A percentile compares a stretch with the other conserved stretches of the same genome.
Evolutionary conservation across 805 yeast species (phyloP).

Genomic region (Yamadazyma phyllophila): DNA sequence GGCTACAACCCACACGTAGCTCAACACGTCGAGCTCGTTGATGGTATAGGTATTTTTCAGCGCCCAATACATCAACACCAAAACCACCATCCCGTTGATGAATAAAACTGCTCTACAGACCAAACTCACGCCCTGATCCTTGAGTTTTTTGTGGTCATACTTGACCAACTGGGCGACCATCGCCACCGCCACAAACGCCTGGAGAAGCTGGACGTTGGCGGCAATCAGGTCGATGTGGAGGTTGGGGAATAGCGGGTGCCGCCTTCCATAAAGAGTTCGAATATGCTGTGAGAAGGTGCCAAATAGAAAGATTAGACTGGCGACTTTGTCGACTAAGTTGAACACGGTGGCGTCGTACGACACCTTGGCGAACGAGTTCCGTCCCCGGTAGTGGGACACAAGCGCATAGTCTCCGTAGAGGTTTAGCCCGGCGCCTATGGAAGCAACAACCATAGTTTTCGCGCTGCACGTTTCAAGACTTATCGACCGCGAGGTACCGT

Average conservation of each 20-base stretch:
- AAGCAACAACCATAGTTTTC: background rate
- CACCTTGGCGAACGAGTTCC: constrained; percentile 34
- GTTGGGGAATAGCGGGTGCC: constrained; percentile 10
- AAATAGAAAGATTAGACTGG: background rate
- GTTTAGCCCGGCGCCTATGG: constrained; percentile 4
- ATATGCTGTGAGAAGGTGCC: background rate
- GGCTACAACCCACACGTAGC: constrained; percentile 38
- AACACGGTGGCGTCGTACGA: constrained; percentile 32
- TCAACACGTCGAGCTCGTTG: constrained; percentile 38
- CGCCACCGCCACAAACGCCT: constrained; percentile 4
- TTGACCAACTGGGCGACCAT: constrained; percentile 3
- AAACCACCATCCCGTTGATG: background rate
- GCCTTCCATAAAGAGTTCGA: constrained; percentile 1
- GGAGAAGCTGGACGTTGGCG: background rate
- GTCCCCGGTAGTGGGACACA: constrained; percentile 18
- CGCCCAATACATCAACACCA: constrained; percentile 10
- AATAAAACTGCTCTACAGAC: background rate
- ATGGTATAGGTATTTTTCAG: background rate
- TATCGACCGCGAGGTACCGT: too few relatives aligned
- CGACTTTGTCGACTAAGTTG: constrained; percentile 10
- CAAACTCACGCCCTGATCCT: constrained; percentile 10
- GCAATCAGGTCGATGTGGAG: background rate
- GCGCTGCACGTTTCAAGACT: background rate
- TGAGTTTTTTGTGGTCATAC: constrained; percentile 5
- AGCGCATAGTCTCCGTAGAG: constrained; percentile 5